Evolutionary conservation across 148 eudicot species (phyloP).

Genomic region (Tetragonia tetragonoides): DNA sequence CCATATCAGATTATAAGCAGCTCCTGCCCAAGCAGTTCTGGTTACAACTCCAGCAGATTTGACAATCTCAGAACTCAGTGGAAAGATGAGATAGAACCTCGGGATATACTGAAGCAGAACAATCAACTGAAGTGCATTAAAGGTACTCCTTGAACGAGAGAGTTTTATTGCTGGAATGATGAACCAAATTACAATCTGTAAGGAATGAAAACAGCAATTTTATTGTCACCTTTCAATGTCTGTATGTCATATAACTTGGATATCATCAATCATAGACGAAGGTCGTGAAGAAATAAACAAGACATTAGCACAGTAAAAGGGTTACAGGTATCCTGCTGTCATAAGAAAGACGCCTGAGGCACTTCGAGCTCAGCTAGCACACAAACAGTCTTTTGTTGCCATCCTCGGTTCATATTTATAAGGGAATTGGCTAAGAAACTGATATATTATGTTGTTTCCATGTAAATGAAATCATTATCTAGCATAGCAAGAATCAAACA

Average conservation of each 20-base stretch:
- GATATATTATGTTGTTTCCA: too few species aligned
- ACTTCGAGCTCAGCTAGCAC: too few species aligned
- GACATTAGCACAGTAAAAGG: too few species aligned
- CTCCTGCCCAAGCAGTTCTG: conserved; percentile 77
- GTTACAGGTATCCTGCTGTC: too few species aligned
- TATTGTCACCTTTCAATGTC: not conserved
- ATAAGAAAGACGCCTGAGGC: too few species aligned
- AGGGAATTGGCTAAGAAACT: too few species aligned
- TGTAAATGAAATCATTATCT: too few species aligned
- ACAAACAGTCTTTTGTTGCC: too few species aligned
- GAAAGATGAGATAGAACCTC: conserved; percentile 55
- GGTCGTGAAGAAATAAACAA: not conserved
- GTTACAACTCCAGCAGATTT: conserved; percentile 71
- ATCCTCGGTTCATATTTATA: too few species aligned
- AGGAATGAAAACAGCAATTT: not conserved
- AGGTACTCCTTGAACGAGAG: conserved; percentile 51
- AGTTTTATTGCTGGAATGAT: conserved; percentile 57
- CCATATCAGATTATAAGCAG: conserved; percentile 61
- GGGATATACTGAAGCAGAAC: conserved; percentile 60
- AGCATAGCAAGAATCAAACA: not conserved
- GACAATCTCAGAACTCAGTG: conserved; percentile 53
- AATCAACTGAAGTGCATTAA: conserved; percentile 53
- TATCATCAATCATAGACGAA: not conserved
- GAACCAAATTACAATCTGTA: conserved; percentile 72
- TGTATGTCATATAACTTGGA: not conserved